Conservation (phyloP, 2,329 filamentous ascomycete species). For the Aspergillus brasiliensis region DNA sequence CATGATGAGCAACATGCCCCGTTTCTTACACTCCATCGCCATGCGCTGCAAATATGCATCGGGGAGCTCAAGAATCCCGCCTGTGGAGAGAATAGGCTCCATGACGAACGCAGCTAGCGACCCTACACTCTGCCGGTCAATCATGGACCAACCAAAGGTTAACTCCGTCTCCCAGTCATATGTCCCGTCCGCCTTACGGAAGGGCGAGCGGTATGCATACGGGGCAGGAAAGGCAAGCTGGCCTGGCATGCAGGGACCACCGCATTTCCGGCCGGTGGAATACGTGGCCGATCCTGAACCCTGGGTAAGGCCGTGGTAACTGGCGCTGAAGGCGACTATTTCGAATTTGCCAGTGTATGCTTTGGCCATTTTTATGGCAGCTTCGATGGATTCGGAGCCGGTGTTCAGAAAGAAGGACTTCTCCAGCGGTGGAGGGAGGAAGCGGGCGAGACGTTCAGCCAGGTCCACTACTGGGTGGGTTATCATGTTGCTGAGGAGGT, state of each 20-base stretch:
- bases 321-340: slow-evolving; percentile 61
- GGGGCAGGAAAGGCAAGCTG: slow-evolving; percentile 61
- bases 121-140: slow-evolving; percentile 62
- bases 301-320: slow-evolving; percentile 64
- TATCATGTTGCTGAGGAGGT: slow-evolving; percentile 62
- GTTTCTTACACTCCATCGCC: slow-evolving; percentile 55
- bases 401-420: slow-evolving; percentile 62
- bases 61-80: slow-evolving; percentile 63
- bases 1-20: slow-evolving; percentile 60
- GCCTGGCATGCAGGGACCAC: slow-evolving; percentile 52
- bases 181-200: slow-evolving; percentile 59
- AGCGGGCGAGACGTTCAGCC: slow-evolving; percentile 52
- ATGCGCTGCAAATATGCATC: slow-evolving; percentile 60
- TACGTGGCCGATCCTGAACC: slow-evolving; percentile 54
- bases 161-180: slow-evolving; percentile 69
- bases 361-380: slow-evolving; percentile 67
- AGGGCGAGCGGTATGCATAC: slow-evolving; percentile 63
- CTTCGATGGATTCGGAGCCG: slow-evolving; percentile 61
- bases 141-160: slow-evolving; percentile 62
- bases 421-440: slow-evolving; percentile 53
- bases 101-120: slow-evolving; percentile 66
- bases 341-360: slow-evolving; percentile 66
- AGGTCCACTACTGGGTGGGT: slow-evolving; percentile 60
- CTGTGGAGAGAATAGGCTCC: slow-evolving; percentile 62
- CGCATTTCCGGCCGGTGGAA: slow-evolving; percentile 23